A percentile compares a stretch with the other conserved stretches of the same genome.
Evolutionary conservation across 805 yeast genomes (phyloP).

Genomic region (Candida vaughaniae): DNA sequence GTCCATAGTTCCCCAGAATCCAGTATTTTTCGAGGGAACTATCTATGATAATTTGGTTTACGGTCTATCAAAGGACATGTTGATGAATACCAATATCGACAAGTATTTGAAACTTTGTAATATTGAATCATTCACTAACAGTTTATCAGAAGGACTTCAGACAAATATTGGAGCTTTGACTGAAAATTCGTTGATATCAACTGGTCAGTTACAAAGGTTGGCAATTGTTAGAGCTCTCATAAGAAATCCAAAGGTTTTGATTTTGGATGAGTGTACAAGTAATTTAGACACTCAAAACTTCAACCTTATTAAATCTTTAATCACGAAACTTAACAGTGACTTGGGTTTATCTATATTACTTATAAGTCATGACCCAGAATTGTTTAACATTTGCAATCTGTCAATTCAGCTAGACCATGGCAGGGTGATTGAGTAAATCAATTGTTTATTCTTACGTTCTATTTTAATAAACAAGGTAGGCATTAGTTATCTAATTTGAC

Average conservation of each 20-base stretch:
- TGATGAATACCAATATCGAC: constrained; percentile 30
- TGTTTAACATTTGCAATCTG: constrained; percentile 60
- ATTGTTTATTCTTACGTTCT: not conserved
- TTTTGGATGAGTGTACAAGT: constrained; percentile 89
- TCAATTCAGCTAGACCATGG: constrained; percentile 53
- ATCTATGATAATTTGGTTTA: constrained; percentile 69
- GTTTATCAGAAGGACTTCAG: constrained; percentile 57
- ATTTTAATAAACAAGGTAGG: no score
- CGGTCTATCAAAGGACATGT: constrained; percentile 39
- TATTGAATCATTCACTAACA: constrained; percentile 52
- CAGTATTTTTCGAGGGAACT: constrained; percentile 71
- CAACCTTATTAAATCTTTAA: constrained; percentile 46
- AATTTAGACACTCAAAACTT: constrained; percentile 73
- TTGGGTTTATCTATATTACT: constrained; percentile 48
- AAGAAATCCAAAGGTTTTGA: constrained; percentile 59
- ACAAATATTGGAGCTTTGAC: constrained; percentile 49
- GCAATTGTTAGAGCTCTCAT: constrained; percentile 81
- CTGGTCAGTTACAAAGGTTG: constrained; percentile 88
- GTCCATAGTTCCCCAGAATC: constrained; percentile 74
- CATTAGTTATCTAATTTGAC: constrained; percentile 30
- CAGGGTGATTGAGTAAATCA: constrained; percentile 18
- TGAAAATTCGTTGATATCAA: constrained; percentile 56
- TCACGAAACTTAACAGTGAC: constrained; percentile 47
- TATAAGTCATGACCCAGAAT: constrained; percentile 70
- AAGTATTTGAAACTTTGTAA: constrained; percentile 46